Conservation (phyloP, 495 filamentous ascomycete genomes). For the Cudoniella acicularis region DNA sequence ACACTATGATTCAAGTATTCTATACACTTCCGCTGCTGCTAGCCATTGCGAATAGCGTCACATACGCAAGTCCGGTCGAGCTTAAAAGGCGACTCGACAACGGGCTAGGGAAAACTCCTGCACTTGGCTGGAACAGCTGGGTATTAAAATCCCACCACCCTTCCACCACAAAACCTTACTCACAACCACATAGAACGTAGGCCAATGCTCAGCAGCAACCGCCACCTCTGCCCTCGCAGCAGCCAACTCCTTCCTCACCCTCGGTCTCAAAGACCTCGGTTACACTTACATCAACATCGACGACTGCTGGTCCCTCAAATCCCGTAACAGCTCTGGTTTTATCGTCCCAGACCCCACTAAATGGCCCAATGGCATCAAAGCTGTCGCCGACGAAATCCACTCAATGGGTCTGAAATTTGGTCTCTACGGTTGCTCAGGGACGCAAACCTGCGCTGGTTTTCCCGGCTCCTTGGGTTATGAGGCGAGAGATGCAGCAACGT, state of each 20-base stretch:
- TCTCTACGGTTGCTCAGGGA: conserved; percentile 28
- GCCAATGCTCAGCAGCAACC: background rate
- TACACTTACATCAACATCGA: conserved; percentile 4
- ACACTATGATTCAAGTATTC: no score
- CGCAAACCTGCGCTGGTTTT: conserved; percentile 28
- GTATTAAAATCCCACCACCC: background rate
- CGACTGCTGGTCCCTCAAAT: conserved; percentile 3
- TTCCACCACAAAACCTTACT: background rate
- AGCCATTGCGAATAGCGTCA: no score
- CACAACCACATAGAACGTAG: background rate
- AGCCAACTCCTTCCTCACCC: background rate
- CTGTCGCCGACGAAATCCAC: conserved; percentile 24
- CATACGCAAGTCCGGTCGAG: no score
- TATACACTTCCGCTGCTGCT: no score
- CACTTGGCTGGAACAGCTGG: conserved; percentile 2
- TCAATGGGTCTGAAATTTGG: conserved; percentile 30
- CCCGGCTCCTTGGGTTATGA: conserved; percentile 11
- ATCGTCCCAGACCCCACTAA: conserved; percentile 23
- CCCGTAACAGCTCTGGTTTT: background rate
- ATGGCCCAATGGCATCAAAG: conserved; percentile 25
- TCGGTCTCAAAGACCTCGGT: background rate
- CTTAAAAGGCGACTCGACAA: background rate
- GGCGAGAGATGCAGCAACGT: conserved; percentile 2
- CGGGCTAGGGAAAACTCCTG: background rate
- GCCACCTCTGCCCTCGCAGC: background rate